phyloP scores from a whole-genome alignment of 768 basidiomycete genomes.

The Phallus indusiatus region DNA sequence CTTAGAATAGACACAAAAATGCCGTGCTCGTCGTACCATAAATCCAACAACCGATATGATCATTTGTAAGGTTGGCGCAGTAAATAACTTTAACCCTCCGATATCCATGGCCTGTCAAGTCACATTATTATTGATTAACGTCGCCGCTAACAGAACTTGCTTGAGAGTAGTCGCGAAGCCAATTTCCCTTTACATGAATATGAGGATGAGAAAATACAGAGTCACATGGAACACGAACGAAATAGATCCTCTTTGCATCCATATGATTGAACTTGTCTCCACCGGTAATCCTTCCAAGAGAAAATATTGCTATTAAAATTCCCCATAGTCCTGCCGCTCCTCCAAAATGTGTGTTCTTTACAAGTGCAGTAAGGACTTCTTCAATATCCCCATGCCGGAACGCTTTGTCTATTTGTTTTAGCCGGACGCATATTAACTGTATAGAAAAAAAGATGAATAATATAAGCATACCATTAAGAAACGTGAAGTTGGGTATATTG shows the following conservation, averaged over 20 bases:
- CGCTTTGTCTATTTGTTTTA: conserved; percentile 43
- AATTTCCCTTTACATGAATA: conserved; percentile 39
- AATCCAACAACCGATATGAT: conserved; percentile 51
- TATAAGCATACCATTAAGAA: conserved; percentile 42
- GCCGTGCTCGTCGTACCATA: conserved; percentile 30
- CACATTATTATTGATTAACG: background rate
- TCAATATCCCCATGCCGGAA: conserved; percentile 75
- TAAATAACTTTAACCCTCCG: conserved; percentile 55
- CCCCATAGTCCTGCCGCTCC: conserved; percentile 27
- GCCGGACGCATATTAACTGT: background rate
- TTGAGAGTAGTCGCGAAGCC: conserved; percentile 64
- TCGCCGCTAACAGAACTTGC: conserved; percentile 17
- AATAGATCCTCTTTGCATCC: conserved; percentile 62
- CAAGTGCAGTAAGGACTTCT: conserved; percentile 49
- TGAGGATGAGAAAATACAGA: background rate
- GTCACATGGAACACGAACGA: conserved; percentile 28
- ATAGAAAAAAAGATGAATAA: background rate
- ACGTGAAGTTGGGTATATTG: conserved; percentile 65
- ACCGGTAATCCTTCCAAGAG: conserved; percentile 33
- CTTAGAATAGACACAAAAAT: background rate
- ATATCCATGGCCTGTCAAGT: conserved; percentile 54
- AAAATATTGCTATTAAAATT: conserved; percentile 35
- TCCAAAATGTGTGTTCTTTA: conserved; percentile 33
- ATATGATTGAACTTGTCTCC: conserved; percentile 52
- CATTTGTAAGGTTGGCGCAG: conserved; percentile 52